Percentiles rank a stretch among this genome's conserved stretches.
These are phyloP conservation scores for Mucor mucedo DNA, from an alignment of 371 early-diverging fungal genomes.

Conservation along the genomic window DNA sequence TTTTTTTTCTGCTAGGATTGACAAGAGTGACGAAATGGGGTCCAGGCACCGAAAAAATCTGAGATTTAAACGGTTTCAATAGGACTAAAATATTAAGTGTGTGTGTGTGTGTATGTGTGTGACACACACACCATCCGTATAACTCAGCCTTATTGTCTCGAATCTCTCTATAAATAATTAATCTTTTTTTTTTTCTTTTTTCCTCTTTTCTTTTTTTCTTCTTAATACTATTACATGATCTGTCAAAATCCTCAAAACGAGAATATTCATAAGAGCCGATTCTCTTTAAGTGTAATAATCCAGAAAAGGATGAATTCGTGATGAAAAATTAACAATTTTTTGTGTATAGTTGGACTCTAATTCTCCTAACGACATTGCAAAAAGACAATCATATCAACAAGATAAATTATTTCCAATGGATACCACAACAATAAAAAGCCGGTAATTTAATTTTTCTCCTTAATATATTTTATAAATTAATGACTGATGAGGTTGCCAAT, in stretches of 20 bases:
- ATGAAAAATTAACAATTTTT: neutral
- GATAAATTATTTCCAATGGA: slow-evolving; percentile 4
- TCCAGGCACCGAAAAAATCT: neutral
- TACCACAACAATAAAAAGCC: neutral
- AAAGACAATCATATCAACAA: neutral
- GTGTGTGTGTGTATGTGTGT: no score
- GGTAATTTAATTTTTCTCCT: neutral
- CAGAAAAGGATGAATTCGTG: no score
- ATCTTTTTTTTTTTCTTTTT: neutral
- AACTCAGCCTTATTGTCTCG: slow-evolving; percentile 2
- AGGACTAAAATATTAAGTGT: neutral
- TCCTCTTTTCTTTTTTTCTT: neutral
- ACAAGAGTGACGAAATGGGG: neutral
- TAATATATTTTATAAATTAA: neutral
- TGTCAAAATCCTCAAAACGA: slow-evolving; percentile 3
- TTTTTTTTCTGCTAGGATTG: neutral
- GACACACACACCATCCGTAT: neutral
- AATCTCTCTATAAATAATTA: neutral
- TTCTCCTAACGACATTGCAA: neutral
- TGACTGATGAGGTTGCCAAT: neutral
- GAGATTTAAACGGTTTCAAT: no score
- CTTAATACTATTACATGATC: slow-evolving; percentile 1
- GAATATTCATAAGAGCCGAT: neutral
- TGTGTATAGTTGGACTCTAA: neutral
- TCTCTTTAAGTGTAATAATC: neutral